Evolutionary conservation across 140 eudicot genomes (phyloP), one percentile per base, ranked within the genome.

Genomic region (Ambrosia hybrid): DNA sequence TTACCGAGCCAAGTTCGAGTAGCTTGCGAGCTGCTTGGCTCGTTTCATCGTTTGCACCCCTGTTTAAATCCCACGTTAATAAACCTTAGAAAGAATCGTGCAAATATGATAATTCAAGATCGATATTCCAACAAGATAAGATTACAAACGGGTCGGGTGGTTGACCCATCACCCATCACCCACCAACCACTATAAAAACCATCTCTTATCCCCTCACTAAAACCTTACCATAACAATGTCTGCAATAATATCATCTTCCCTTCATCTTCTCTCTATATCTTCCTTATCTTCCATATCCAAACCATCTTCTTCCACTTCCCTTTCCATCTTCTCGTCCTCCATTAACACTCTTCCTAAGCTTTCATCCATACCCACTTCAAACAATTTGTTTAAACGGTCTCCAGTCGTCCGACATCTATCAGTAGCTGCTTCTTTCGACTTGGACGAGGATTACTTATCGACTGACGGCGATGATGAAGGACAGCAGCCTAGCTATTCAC

Each of bases 401-500:
- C 67, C 64, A 14, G 72, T 73, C 17, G 75, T 26, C 14, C 62
- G 77, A 60, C 78, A 65, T 46, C 77, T 89, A 7, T 84, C 91
- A 2, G 73, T 89, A 38, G 88, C 96, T 6, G 75, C 96, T 0
- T 79, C 85, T 10, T 85, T 75, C 63, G 85, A 78, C 4, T 36
- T 86, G 48, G 76, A 78, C 1, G 84, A 83, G 75, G 91, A 21
- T 21, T 21, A 21, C 1, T 21, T 21, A 1, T 21, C 30, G 30
- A 21, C 30, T 21, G 30, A 21, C 30, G 30, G 73, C 4, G 80
- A 45, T 1, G 85, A 78, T 6, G 85, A 49, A 6, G 81, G n/a
- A 2, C 80, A 74, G 63, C 73, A 79, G 57, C 76, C 82, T 12
- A 76, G 60, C 6, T 94, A 80, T 80, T 90, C 99, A 5, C 95